A percentile compares a stretch with the other conserved stretches of the same genome.
phyloP scores from a whole-genome alignment of 805 yeast genomes.

The Schwanniomyces yamadae region DNA sequence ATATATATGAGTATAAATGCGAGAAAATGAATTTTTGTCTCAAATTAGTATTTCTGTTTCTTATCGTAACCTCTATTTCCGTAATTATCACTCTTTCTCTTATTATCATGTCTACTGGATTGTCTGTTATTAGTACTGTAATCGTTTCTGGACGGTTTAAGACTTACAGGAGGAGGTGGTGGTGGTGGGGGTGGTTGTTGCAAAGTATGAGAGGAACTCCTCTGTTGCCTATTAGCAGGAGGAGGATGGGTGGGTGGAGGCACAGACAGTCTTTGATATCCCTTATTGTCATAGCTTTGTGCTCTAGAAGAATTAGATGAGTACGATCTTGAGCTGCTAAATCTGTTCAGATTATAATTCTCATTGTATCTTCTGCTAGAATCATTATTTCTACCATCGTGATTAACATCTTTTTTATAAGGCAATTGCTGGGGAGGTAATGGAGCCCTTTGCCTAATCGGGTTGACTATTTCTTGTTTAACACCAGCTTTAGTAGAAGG shows the following conservation, averaged over 20 bases:
- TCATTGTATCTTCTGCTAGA: conserved; percentile 10
- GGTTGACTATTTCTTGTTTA: conserved; percentile 1
- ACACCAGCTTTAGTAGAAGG: not conserved
- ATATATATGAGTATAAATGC: conserved; percentile 1
- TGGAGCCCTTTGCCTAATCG: conserved; percentile 4
- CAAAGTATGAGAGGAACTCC: conserved; percentile 1
- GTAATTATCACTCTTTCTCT: conserved; percentile 24
- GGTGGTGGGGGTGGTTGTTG: conserved; percentile 3
- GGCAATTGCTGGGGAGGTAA: conserved; percentile 10
- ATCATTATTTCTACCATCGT: conserved; percentile 4
- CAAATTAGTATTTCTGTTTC: conserved; percentile 26
- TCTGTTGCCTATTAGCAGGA: conserved; percentile 12
- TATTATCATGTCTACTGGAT: conserved; percentile 17
- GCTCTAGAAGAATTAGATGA: conserved; percentile 2
- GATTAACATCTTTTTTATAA: conserved; percentile 8
- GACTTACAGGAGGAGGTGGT: not conserved
- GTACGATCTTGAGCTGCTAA: conserved; percentile 3
- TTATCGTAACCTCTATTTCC: conserved; percentile 27
- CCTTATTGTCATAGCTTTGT: conserved; percentile 2
- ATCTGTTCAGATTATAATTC: conserved; percentile 4
- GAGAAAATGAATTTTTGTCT: not conserved
- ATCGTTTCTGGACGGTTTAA: conserved; percentile 2
- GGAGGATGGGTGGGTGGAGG: conserved; percentile 28
- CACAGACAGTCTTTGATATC: conserved; percentile 5
- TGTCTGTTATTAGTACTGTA: conserved; percentile 8